phyloP scores from a whole-genome alignment of 1,139 yeast genomes.

The Nakaseomyces delphensis region DNA sequence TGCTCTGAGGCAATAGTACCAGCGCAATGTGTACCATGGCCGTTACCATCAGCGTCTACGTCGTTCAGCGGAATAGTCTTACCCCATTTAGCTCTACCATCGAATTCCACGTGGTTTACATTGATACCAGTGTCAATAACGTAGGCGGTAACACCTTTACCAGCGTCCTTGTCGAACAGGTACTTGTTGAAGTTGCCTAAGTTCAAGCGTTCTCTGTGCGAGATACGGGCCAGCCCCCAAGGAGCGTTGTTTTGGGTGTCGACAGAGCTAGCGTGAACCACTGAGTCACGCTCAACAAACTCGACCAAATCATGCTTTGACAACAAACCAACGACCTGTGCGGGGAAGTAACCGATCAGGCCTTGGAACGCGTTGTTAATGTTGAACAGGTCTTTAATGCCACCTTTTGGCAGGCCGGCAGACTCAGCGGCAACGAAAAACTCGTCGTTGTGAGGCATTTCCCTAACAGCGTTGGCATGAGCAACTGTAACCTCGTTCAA shows the following conservation, averaged over 20 bases:
- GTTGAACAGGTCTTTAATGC: constrained; percentile 57
- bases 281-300: constrained; percentile 70
- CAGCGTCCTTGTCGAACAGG: constrained; percentile 72
- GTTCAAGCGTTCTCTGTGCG: constrained; percentile 72
- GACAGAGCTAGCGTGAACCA: constrained; percentile 58
- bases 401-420: constrained; percentile 35
- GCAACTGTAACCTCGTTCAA: constrained; percentile 32
- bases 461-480: constrained; percentile 24
- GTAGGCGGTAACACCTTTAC: constrained; percentile 78
- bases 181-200: constrained; percentile 79
- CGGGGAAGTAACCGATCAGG: constrained; percentile 67
- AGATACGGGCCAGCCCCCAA: constrained; percentile 92
- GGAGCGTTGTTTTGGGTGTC: constrained; percentile 75
- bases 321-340: constrained; percentile 59
- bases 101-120: constrained; percentile 71
- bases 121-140: constrained; percentile 91
- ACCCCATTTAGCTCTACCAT: constrained; percentile 93
- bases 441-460: constrained; percentile 19
- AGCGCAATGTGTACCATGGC: constrained; percentile 84
- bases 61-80: constrained; percentile 81
- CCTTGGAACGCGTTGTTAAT: constrained; percentile 50
- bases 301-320: constrained; percentile 63
- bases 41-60: constrained; percentile 79
- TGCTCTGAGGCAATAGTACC: constrained; percentile 70
- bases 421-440: constrained; percentile 18